These are phyloP conservation scores for Metschnikowia vanudenii DNA, from an alignment of 805 yeast genomes.

Conservation along the genomic window DNA sequence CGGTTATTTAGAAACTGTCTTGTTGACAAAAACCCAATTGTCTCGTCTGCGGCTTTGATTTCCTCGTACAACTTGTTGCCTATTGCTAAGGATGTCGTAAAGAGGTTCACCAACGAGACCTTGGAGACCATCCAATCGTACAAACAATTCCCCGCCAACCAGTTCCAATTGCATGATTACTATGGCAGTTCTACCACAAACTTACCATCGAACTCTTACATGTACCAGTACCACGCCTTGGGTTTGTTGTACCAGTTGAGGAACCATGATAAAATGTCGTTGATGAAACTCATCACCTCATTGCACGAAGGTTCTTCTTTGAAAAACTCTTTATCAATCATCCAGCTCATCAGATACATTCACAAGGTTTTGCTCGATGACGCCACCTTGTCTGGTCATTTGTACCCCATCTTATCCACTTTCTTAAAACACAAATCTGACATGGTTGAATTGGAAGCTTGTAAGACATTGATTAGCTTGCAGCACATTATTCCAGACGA, in stretches of 20 bases:
- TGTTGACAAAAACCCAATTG: slow-evolving; percentile 84
- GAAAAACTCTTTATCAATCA: slow-evolving; percentile 78
- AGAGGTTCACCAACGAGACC: slow-evolving; percentile 91
- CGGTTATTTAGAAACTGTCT: slow-evolving; percentile 88
- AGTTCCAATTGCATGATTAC: slow-evolving; percentile 53
- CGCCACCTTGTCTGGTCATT: slow-evolving; percentile 53
- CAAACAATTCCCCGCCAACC: slow-evolving; percentile 51
- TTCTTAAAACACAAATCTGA: slow-evolving; percentile 82
- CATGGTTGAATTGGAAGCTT: slow-evolving; percentile 89
- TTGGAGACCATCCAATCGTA: slow-evolving; percentile 80
- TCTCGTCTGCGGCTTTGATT: slow-evolving; percentile 91
- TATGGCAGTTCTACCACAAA: slow-evolving; percentile 51
- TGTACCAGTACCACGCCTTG: slow-evolving; percentile 93
- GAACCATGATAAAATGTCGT: slow-evolving; percentile 90
- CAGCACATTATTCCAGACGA: slow-evolving; percentile 57
- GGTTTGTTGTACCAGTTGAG: slow-evolving; percentile 86
- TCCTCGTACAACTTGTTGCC: slow-evolving; percentile 89
- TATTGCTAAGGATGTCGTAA: slow-evolving; percentile 85
- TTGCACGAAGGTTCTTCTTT: slow-evolving; percentile 59
- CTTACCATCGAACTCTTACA: slow-evolving; percentile 67
- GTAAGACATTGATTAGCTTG: slow-evolving; percentile 62
- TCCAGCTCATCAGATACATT: slow-evolving; percentile 81
- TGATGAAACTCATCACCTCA: slow-evolving; percentile 84
- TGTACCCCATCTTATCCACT: slow-evolving; percentile 62
- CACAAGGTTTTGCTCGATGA: slow-evolving; percentile 73